Evolutionary conservation across 495 filamentous ascomycete species (phyloP).

Genomic region (Aspergillus coremiiformis): DNA sequence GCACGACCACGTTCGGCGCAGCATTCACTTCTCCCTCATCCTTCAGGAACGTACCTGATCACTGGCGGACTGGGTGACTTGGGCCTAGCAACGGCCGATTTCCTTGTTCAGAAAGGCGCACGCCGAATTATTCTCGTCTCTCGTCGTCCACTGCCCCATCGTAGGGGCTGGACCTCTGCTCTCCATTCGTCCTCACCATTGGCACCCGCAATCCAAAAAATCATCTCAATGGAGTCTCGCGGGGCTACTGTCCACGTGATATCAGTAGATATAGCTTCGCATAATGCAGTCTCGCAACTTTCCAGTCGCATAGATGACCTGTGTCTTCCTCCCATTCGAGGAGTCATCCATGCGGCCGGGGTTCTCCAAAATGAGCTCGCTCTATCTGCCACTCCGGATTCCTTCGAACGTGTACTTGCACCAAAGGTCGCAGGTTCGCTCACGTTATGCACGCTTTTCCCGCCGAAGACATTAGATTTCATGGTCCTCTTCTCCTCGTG

Average conservation of each 20-base stretch:
- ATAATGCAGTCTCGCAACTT: constrained; percentile 11
- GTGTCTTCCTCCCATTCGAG: constrained; percentile 25
- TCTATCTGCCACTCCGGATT: constrained; percentile 21
- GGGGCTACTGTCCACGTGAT: constrained; percentile 21
- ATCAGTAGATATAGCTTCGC: constrained; percentile 18
- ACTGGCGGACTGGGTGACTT: constrained; percentile 37
- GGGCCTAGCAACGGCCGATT: constrained; percentile 27
- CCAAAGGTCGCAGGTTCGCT: constrained; percentile 35
- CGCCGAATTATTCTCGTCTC: constrained; percentile 31
- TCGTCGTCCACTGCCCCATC: constrained; percentile 23
- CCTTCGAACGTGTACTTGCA: constrained; percentile 24
- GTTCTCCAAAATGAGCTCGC: constrained; percentile 32
- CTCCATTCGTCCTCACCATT: background rate
- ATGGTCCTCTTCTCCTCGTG: constrained; percentile 27
- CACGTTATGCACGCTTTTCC: constrained; percentile 13
- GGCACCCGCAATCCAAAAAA: constrained; percentile 7
- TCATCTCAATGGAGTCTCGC: constrained; percentile 17
- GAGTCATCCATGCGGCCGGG: constrained; percentile 40
- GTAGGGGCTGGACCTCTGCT: constrained; percentile 12
- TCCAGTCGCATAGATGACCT: constrained; percentile 15
- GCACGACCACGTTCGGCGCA: constrained; percentile 10
- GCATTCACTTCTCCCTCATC: constrained; percentile 7
- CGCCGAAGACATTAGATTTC: constrained; percentile 24
- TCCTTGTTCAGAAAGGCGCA: constrained; percentile 32
- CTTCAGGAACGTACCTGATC: constrained; percentile 30